These are phyloP conservation scores for Eucalyptus sp. DNA, from an alignment of 345 rosid species.

Conservation along the genomic window DNA sequence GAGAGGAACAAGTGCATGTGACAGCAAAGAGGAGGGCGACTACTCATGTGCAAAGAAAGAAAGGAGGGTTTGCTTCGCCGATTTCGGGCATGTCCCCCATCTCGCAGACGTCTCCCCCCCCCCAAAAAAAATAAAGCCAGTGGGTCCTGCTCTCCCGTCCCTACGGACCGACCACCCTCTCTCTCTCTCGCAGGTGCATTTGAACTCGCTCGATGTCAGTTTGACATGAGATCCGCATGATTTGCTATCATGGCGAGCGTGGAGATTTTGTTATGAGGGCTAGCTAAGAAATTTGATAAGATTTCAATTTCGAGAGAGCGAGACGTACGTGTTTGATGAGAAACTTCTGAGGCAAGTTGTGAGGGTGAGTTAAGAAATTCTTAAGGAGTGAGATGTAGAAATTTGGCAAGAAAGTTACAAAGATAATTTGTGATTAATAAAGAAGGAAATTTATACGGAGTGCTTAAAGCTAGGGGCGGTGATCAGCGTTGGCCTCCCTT, in stretches of 20 bases:
- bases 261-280: background rate
- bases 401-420: no score
- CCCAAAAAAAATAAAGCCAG: background rate
- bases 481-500: background rate
- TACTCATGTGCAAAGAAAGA: background rate
- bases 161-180: background rate
- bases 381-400: background rate
- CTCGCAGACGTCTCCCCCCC: background rate
- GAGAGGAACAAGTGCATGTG: background rate
- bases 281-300: background rate
- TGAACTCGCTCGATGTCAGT: background rate
- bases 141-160: background rate
- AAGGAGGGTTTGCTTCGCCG: background rate
- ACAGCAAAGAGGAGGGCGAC: background rate
- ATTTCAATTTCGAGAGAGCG: background rate
- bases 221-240: background rate
- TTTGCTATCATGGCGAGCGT: background rate
- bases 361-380: background rate
- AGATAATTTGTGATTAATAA: background rate
- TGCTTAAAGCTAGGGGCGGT: background rate
- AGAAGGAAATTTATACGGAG: background rate
- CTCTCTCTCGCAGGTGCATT: background rate
- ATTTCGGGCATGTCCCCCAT: background rate
- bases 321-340: fast-evolving
- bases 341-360: background rate